Percentiles rank a stretch among this genome's conserved stretches.
phyloP scores from a whole-genome alignment of 331 rosid species.

The Rhamnella rubrinervis region DNA sequence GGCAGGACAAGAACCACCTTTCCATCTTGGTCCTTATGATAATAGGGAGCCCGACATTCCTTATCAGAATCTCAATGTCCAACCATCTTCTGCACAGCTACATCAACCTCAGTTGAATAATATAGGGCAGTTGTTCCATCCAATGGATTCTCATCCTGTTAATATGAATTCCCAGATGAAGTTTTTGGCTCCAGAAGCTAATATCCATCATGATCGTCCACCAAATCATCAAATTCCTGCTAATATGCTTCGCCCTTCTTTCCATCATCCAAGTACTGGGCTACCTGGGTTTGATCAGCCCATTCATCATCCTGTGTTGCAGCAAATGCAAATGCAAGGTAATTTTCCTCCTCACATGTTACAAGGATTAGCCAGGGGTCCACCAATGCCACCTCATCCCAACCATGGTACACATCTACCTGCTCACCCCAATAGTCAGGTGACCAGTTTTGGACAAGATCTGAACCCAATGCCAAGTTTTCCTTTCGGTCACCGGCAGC shows the following conservation, averaged over 20 bases:
- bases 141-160: slow-evolving; percentile 60
- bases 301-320: slow-evolving; percentile 66
- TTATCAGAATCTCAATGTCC: slow-evolving; percentile 59
- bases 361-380: slow-evolving; percentile 74
- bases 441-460: slow-evolving; percentile 62
- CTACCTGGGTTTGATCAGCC: slow-evolving; percentile 64
- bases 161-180: slow-evolving; percentile 60
- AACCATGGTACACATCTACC: slow-evolving; percentile 33
- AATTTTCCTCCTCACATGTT: slow-evolving; percentile 64
- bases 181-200: slow-evolving; percentile 55
- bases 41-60: slow-evolving; percentile 63
- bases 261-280: slow-evolving; percentile 55
- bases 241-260: slow-evolving; percentile 74
- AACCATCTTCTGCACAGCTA: slow-evolving; percentile 56
- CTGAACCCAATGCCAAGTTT: slow-evolving; percentile 63
- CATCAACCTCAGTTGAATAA: slow-evolving; percentile 59
- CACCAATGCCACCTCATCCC: slow-evolving; percentile 48
- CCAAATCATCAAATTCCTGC: slow-evolving; percentile 65
- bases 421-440: slow-evolving; percentile 43
- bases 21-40: slow-evolving; percentile 59
- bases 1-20: slow-evolving; percentile 66
- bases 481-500: slow-evolving; percentile 65
- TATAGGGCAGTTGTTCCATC: slow-evolving; percentile 56
- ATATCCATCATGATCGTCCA: slow-evolving; percentile 53
- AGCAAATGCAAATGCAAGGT: slow-evolving; percentile 70